Base-by-base conservation (phyloP, 306 rosid species). In the Pueraria montana region DNA sequence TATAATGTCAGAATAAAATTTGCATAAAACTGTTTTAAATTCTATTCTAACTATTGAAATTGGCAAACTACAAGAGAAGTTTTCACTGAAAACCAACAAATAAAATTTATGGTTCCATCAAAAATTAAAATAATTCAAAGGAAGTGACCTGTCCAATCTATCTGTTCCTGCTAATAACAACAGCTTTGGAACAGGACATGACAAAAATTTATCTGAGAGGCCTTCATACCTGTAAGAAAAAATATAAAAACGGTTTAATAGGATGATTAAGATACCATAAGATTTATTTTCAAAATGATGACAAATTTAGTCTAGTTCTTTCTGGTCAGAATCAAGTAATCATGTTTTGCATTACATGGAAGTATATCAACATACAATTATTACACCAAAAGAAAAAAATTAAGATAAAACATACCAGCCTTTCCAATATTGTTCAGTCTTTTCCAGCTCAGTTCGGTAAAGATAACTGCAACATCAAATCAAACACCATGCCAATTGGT, bases 371-470 rank as follows among this genome's bases (percentile, higher is more conserved):
- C 55, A 42, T 73, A 65, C 38, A 72, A 78, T 53, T 72, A 21
- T 24, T 8, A 21, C 61, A n/a, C 21, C 2, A 32, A 50, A 50
- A 53, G 10, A 12, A 18, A 17, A 74, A 48, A 68, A 27, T 16
- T 21, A 56, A 56, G 80, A 72, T 18, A 75, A 62, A 2, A 79
- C 92, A 80, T 90, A 95, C 99, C 99, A 96, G 85, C 90, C 91
- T 88, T 89, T 96, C 99, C 99, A 96, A 88, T 91, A 91, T 78
- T 96, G 96, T 83, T 96, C 98, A 18, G 97, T 96, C 91, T 92
- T 91, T 86, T 84, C 97, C 30, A 96, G 85, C 80, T 72, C 89
- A 36, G 98, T 91, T 72, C 92, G 91, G 83, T 96, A 86, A 66
- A 89, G 84, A 80, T 89, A 96, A 85, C 99, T 96, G 98, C 89